Conservation (phyloP, 2,329 filamentous ascomycete species). For the Sporothrix mexicana region DNA sequence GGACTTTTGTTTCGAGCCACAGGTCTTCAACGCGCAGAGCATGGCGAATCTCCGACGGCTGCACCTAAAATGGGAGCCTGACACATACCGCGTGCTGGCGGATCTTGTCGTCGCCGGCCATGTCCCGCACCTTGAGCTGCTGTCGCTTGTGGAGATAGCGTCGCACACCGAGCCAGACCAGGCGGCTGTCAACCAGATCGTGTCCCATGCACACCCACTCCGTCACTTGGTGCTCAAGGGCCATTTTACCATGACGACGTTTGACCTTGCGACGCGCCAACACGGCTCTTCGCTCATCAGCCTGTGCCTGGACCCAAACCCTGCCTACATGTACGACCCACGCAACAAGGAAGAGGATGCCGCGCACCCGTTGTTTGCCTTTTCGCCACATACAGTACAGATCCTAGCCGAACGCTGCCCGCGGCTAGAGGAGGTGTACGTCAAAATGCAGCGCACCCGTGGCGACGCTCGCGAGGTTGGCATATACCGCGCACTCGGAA, state of each 20-base stretch:
- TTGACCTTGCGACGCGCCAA: background rate
- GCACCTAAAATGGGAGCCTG: background rate
- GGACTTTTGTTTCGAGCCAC: background rate
- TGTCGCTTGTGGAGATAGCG: background rate
- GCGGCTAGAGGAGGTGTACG: background rate
- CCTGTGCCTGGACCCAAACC: background rate
- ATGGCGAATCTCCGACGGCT: background rate
- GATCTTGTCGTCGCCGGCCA: background rate
- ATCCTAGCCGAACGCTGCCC: background rate
- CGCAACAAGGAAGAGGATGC: background rate
- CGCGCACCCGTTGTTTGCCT: background rate
- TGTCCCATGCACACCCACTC: background rate
- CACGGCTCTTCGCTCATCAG: background rate
- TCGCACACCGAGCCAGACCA: background rate
- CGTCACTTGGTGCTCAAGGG: background rate
- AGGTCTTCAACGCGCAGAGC: background rate
- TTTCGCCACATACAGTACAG: background rate
- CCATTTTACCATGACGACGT: conserved; percentile 3
- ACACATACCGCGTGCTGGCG: background rate
- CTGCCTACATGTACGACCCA: background rate
- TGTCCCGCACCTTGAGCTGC: conserved; percentile 15
- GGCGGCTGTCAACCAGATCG: background rate
- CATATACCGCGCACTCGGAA: background rate
- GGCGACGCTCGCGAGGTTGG: background rate
- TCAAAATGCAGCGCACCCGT: conserved; percentile 5